These are phyloP conservation scores for Pecoramyces ruminantium DNA, from an alignment of 192 early-diverging fungal genomes.

Conservation along the genomic window DNA sequence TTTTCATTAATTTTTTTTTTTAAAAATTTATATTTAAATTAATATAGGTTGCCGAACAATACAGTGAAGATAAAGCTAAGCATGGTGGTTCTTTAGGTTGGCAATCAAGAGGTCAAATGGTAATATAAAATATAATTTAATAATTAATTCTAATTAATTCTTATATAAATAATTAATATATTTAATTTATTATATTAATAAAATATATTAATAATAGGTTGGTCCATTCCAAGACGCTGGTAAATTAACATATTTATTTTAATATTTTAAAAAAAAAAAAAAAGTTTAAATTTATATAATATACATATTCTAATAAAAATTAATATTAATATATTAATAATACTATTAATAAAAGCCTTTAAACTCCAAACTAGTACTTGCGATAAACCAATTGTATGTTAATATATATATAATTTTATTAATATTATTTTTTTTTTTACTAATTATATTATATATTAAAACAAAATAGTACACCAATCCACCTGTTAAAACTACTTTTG, in stretches of 20 bases:
- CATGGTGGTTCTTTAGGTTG: conserved; percentile 61
- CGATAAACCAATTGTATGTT: neutral
- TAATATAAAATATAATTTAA: conserved; percentile 1
- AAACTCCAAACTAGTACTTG: neutral
- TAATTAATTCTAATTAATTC: too few relatives aligned
- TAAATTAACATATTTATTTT: neutral
- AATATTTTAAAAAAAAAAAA: too few relatives aligned
- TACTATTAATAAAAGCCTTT: neutral
- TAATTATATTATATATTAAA: too few relatives aligned
- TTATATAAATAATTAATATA: too few relatives aligned
- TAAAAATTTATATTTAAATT: too few relatives aligned
- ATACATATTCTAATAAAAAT: too few relatives aligned
- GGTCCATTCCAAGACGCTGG: neutral
- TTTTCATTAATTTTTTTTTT: too few relatives aligned
- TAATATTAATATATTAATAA: too few relatives aligned
- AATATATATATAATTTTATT: too few relatives aligned
- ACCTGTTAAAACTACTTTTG: neutral
- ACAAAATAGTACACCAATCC: neutral
- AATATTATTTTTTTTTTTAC: too few relatives aligned
- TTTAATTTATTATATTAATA: too few relatives aligned
- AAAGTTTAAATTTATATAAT: too few relatives aligned
- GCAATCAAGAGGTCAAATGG: conserved; percentile 56
- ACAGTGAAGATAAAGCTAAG: conserved; percentile 72
- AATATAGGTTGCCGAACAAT: conserved; percentile 57
- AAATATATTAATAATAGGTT: neutral